These are phyloP conservation scores for Penicillium taxi DNA, from an alignment of 495 filamentous ascomycete genomes.

Conservation along the genomic window DNA sequence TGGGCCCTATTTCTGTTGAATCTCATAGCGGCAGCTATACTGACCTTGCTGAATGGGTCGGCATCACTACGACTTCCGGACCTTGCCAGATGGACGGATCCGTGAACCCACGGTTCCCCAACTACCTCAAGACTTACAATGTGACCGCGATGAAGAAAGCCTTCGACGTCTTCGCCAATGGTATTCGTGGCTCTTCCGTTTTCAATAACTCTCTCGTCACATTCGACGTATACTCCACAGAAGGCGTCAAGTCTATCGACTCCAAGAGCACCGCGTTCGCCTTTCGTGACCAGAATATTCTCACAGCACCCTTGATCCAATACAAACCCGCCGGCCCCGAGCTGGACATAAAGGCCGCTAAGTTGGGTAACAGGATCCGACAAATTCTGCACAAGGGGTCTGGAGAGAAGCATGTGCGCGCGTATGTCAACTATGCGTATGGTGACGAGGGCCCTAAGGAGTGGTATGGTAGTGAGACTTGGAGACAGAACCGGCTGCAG, in stretches of 20 bases:
- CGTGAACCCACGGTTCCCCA: slow-evolving; percentile 44
- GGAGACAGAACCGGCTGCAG: slow-evolving; percentile 35
- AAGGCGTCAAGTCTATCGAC: slow-evolving; percentile 36
- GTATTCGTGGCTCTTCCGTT: slow-evolving; percentile 18
- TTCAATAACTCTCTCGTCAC: slow-evolving; percentile 40
- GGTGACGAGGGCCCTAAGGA: slow-evolving; percentile 41
- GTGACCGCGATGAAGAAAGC: slow-evolving; percentile 30
- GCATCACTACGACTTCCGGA: slow-evolving; percentile 24
- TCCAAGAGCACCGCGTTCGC: slow-evolving; percentile 35
- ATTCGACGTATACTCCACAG: slow-evolving; percentile 47
- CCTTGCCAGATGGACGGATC: slow-evolving; percentile 41
- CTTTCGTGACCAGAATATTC: slow-evolving; percentile 35
- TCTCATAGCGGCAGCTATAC: slow-evolving; percentile 32
- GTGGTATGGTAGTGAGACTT: slow-evolving; percentile 46
- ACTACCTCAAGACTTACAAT: slow-evolving; percentile 40
- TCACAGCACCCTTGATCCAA: slow-evolving; percentile 35
- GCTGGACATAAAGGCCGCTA: slow-evolving; percentile 22
- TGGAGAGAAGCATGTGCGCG: slow-evolving; percentile 27
- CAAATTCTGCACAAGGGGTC: slow-evolving; percentile 33
- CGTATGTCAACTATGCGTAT: slow-evolving; percentile 56
- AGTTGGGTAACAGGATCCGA: slow-evolving; percentile 36
- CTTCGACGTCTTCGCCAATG: slow-evolving; percentile 33
- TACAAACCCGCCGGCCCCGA: slow-evolving; percentile 24
- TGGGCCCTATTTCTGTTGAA: slow-evolving; percentile 34
- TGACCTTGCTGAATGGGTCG: slow-evolving; percentile 38